Evolutionary conservation across 257 asterid genomes (phyloP), one percentile per base, ranked within the genome.

Genomic region (Capsicum pubescens): DNA sequence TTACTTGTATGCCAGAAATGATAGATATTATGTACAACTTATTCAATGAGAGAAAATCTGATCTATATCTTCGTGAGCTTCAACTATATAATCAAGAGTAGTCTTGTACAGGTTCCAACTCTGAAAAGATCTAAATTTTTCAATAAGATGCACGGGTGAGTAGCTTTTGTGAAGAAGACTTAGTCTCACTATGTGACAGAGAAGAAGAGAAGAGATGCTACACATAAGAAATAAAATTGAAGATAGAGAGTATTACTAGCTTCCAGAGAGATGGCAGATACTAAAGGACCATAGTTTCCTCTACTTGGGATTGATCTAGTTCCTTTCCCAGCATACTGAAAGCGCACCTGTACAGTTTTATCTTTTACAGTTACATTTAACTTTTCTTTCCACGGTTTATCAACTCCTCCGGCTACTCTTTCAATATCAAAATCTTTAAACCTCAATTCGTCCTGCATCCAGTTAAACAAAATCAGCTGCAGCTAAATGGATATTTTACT

Each of bases 211-310:
- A 26, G 0, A 69, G 64, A 52, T 26, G 67, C 21, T 70, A 50
- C 44, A 67, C n/a, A n/a, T 57, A 54, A 74, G 32, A 61, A 55
- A 68, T 21, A 19, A 82, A 21, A 68, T 68, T 21, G 63, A 46
- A 54, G 32, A 32, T 13, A 58, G 58, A 9, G 19, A 9, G 35
- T 9, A 46, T 83, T 91, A 91, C 93, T 89, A 72, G 95, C 85
- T 88, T 87, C 84, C 74, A 90, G 89, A 14, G 95, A 93, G 66
- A 91, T 93, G 80, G 93, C 95, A 66, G 95, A 91, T 84, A 93
- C 71, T 74, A 91, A 61, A 68, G 94, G 94, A 17, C 97, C 97
- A 81, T 88, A 90, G 17, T 61, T 52, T 87, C 97, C 94, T 36
- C 89, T 88, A 0, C 0, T 50, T 8, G 95, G 95, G 81, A 89